phyloP scores from a whole-genome alignment of 2,329 filamentous ascomycete genomes.

The Dissoconium aciculare region DNA sequence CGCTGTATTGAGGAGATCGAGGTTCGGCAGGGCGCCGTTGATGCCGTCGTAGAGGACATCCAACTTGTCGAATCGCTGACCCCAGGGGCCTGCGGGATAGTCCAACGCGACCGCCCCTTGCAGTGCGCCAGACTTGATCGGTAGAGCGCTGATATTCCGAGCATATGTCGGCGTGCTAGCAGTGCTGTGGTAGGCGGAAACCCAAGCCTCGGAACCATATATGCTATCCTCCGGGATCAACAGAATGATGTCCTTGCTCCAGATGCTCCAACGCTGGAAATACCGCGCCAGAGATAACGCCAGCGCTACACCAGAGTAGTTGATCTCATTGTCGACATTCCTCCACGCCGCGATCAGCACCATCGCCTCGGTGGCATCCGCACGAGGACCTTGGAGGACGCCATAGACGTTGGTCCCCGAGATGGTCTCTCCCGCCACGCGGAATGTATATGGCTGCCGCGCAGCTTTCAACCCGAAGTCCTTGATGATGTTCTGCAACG shows the following conservation, averaged over 20 bases:
- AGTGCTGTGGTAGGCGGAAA: conserved; percentile 90
- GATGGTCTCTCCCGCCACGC: conserved; percentile 57
- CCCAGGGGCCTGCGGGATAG: conserved; percentile 55
- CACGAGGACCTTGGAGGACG: conserved; percentile 79
- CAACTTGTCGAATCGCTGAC: conserved; percentile 69
- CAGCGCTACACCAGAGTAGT: conserved; percentile 75
- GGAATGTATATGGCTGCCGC: conserved; percentile 75
- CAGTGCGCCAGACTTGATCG: conserved; percentile 81
- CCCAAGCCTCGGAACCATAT: conserved; percentile 87
- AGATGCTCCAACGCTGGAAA: conserved; percentile 94
- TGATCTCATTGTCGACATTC: conserved; percentile 63
- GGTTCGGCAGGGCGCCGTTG: conserved; percentile 87
- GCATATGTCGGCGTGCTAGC: conserved; percentile 46
- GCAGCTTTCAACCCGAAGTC: conserved; percentile 75
- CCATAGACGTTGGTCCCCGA: conserved; percentile 84
- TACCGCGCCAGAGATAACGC: conserved; percentile 79
- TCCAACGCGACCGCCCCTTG: conserved; percentile 91
- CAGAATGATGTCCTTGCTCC: conserved; percentile 97
- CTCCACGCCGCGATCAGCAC: conserved; percentile 82
- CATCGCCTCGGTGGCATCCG: conserved; percentile 93
- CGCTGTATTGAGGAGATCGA: conserved; percentile 90
- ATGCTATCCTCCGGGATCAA: conserved; percentile 78
- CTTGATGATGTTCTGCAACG: conserved; percentile 59
- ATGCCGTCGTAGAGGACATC: conserved; percentile 91
- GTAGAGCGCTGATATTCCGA: conserved; percentile 50